Evolutionary conservation across 805 yeast genomes (phyloP).

Genomic region (Metschnikowia borealis): DNA sequence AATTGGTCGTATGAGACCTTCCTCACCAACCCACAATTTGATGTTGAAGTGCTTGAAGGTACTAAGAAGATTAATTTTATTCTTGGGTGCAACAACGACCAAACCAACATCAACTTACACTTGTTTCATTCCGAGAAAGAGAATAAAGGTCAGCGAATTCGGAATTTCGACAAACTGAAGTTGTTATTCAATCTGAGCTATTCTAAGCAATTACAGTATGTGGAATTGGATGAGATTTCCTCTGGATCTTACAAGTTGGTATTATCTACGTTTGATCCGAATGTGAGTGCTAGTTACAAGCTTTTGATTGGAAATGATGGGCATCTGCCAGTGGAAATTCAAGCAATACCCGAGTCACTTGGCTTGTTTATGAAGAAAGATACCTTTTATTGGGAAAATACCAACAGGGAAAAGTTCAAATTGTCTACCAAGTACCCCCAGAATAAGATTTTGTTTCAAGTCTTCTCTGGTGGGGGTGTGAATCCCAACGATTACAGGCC

Average conservation of each 20-base stretch:
- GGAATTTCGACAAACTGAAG: slow-evolving; percentile 20
- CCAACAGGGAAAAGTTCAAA: slow-evolving; percentile 35
- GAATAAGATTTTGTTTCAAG: slow-evolving; percentile 22
- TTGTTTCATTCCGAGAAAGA: slow-evolving; percentile 37
- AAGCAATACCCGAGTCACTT: slow-evolving; percentile 23
- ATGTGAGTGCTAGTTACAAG: slow-evolving; percentile 25
- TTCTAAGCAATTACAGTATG: slow-evolving; percentile 32
- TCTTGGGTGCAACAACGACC: slow-evolving; percentile 14
- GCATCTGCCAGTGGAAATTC: slow-evolving; percentile 4
- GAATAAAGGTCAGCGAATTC: slow-evolving; percentile 20
- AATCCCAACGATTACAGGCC: slow-evolving; percentile 35
- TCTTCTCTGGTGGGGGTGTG: slow-evolving; percentile 19
- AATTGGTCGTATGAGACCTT: slow-evolving; percentile 46
- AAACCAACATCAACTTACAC: slow-evolving; percentile 38
- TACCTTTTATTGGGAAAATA: slow-evolving; percentile 35
- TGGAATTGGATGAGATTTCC: slow-evolving; percentile 18
- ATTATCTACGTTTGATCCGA: slow-evolving; percentile 42
- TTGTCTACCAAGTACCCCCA: slow-evolving; percentile 23
- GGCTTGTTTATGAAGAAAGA: slow-evolving; percentile 32
- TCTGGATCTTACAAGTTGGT: slow-evolving; percentile 44
- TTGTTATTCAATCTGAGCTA: slow-evolving; percentile 29
- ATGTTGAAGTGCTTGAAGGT: slow-evolving; percentile 18
- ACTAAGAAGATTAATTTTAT: slow-evolving; percentile 13
- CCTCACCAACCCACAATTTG: slow-evolving; percentile 54
- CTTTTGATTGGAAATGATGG: slow-evolving; percentile 27